Base-by-base conservation (phyloP, 495 filamentous ascomycete genomes). In the Aeminium ludgeri region DNA sequence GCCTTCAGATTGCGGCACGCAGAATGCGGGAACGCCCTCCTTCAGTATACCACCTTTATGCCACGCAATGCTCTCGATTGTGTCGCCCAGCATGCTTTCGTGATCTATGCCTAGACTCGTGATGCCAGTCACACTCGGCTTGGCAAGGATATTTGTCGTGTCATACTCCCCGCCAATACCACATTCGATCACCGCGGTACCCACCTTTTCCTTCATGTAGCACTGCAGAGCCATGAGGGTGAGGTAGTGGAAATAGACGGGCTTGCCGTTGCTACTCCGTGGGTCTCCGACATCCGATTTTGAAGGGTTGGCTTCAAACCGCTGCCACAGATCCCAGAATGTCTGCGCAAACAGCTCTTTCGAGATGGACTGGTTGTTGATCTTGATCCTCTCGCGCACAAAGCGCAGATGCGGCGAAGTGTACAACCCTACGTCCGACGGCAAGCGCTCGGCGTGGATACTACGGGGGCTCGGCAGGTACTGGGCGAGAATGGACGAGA, bases 1-100 rank as follows among this genome's bases (percentile, higher is more conserved):
- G 10, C 54, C 60, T 1, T 68, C 58, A 0, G 66, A 62, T 55
- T 97, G 89, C 12, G 74, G 72, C 10, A 80, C 73, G 1, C 78
- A 82, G 41, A 92, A 89, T 2, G 73, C 80, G 7, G 73, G 69
- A 10, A 65, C 65, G 0, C 71, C 74, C 1, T 55, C 18, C 56
- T 96, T 97, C 64, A 94, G 78, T 38, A 96, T 87, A 10, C 89
- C 89, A 10, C 72, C 82, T 58, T 97, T 96, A 54, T 97, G 87
- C 89, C 91, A 96, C 3, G 91, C 87, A 45, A 97, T 97, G 48
- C 86, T 69, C 36, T 86, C 81, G 31, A 94, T 75, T 0, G 89
- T 91, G 27, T 70, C 58, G 11, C 89, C 89, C 25, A 97, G 69
- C 55, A 85, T 65, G 12, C 65, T 67, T 11, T 76, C 73, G 51